Percentiles rank a stretch among this genome's conserved stretches.
Evolutionary conservation across 2,329 filamentous ascomycete species (phyloP).

Genomic region (Colletotrichum phormii): DNA sequence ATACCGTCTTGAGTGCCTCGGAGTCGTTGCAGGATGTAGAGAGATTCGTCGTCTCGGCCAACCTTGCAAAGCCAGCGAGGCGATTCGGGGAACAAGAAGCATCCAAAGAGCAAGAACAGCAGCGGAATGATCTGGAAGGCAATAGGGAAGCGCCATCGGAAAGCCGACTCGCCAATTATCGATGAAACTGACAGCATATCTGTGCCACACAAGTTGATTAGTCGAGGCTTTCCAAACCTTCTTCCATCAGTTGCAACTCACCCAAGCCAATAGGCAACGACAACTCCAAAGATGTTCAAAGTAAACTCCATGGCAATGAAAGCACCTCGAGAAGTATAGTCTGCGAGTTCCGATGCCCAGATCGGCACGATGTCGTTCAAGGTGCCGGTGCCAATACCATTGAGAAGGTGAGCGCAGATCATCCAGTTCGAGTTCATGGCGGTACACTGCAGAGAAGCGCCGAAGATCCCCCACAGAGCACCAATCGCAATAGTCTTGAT

Average conservation of each 20-base stretch:
- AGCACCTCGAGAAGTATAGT: background rate
- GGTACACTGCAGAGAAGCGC: too few species aligned
- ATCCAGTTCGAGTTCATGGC: too few species aligned
- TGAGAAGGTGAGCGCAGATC: too few species aligned
- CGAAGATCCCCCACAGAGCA: too few species aligned
- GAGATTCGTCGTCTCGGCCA: background rate
- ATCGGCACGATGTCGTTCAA: too few species aligned
- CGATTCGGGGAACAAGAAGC: background rate
- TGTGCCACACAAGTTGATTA: background rate
- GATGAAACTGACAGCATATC: background rate
- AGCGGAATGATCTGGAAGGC: background rate
- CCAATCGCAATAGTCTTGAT: too few species aligned
- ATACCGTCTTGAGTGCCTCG: background rate
- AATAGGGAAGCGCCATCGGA: background rate
- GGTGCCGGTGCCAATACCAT: too few species aligned
- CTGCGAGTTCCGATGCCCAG: background rate
- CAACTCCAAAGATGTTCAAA: background rate
- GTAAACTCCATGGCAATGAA: background rate
- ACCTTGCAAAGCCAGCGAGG: background rate
- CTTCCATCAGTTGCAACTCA: background rate
- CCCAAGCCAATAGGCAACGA: background rate
- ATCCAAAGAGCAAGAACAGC: background rate
- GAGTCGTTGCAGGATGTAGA: background rate
- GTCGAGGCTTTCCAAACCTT: background rate
- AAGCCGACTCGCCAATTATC: background rate